Evolutionary conservation across 2,329 filamentous ascomycete genomes (phyloP), one percentile per base, ranked within the genome.

Genomic region (Rutstroemia sp.): DNA sequence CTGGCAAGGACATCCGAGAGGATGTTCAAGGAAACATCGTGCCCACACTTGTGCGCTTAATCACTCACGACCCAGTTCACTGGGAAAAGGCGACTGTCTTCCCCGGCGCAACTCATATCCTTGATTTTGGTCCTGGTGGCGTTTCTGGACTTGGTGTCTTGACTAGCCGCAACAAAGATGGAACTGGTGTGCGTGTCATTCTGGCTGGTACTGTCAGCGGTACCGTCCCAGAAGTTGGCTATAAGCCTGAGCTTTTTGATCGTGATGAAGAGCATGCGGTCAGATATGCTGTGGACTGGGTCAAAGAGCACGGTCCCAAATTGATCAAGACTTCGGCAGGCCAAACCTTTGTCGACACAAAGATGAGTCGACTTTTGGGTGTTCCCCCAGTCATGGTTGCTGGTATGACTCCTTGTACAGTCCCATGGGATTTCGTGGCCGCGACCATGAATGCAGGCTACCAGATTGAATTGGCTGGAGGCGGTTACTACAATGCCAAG

Each of bases 101-200:
- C 77, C 86, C 90, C 3, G 80, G 84, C 21, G 94, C 94, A 19
- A 96, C 92, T 3, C 94, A 99, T 71, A 89, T 99, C 56, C 77
- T 99, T 52, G 94, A 99, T 75, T 97, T 99, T 66, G 94, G 95
- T 48, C 94, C 94, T 21, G 94, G 94, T 68, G 95, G 94, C 61
- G 94, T 97, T 62, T 99, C 94, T 23, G 95, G 95, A 62, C 85
- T 99, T 21, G 95, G 94, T 69, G 89, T 95, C 47, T 78, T 99
- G 62, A 99, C 94, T 57, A 97, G 95, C 79, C 90, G 94, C 67
- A 99, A 97, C 81, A 99, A 99, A 78, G 95, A 99, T 72, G 94
- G 94, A 61, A 97, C 91, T 57, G 94, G 94, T 67, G 94, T 99
- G 38, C 90, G 92, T 59, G 92, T 99, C 63, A 96, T 99, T 63